phyloP scores from a whole-genome alignment of 805 yeast genomes.

The Priceomyces melissophilus region DNA sequence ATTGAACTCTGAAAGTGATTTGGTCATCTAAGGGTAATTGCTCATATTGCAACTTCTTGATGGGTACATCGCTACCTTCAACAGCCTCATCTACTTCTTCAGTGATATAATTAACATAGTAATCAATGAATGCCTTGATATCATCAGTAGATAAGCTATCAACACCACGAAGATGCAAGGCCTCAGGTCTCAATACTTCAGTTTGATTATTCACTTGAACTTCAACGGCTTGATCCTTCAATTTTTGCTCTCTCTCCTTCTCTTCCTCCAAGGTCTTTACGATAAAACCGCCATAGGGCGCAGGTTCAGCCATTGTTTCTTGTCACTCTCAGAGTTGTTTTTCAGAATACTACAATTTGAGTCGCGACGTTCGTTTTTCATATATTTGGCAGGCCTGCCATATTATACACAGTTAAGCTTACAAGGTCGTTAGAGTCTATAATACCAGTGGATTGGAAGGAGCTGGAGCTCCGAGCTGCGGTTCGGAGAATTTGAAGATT shows the following conservation, averaged over 20 bases:
- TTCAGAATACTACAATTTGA: too few species aligned
- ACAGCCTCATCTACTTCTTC: conserved; percentile 12
- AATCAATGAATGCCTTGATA: conserved; percentile 53
- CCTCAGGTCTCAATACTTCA: conserved; percentile 41
- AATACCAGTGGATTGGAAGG: too few species aligned
- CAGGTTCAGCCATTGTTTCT: conserved; percentile 22
- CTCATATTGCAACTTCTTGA: conserved; percentile 14
- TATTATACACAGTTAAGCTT: too few species aligned
- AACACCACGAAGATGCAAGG: conserved; percentile 56
- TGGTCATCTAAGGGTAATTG: conserved; percentile 24
- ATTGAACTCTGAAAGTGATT: conserved; percentile 47
- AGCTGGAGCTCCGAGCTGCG: too few species aligned
- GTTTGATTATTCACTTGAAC: conserved; percentile 28
- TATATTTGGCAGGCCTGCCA: too few species aligned
- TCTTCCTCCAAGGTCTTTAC: conserved; percentile 39
- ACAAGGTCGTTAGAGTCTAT: too few species aligned
- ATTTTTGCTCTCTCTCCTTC: conserved; percentile 25
- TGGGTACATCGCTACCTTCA: conserved; percentile 13
- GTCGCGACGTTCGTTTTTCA: too few species aligned
- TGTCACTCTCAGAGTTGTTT: too few species aligned
- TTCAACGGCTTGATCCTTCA: conserved; percentile 31
- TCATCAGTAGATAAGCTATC: conserved; percentile 61
- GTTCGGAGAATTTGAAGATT: too few species aligned
- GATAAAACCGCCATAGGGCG: conserved; percentile 42
- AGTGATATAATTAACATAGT: conserved; percentile 34